phyloP scores from a whole-genome alignment of 2,329 filamentous ascomycete genomes.

The Leptographium lundbergii region DNA sequence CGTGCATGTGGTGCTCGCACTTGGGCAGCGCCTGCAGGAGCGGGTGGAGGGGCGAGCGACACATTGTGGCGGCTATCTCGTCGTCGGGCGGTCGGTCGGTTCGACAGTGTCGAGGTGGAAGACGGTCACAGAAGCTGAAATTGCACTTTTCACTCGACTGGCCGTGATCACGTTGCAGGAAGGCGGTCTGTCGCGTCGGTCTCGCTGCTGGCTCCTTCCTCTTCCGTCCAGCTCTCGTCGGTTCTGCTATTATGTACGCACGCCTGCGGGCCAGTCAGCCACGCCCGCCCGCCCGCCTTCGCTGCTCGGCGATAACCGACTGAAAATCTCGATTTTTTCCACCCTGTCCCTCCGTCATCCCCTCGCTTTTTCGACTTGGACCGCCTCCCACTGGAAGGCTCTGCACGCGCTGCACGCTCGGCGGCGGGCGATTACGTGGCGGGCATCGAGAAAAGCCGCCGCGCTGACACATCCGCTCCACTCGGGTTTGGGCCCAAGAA shows the following conservation, averaged over 20 bases:
- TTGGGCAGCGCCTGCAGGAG: conserved; percentile 59
- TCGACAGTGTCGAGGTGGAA: too few species aligned
- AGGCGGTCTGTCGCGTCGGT: too few species aligned
- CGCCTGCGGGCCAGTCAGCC: neutral
- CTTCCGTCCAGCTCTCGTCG: neutral
- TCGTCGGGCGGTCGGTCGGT: neutral
- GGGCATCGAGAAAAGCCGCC: too few species aligned
- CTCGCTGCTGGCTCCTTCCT: neutral
- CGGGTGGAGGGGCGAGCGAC: conserved; percentile 38
- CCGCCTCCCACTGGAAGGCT: neutral
- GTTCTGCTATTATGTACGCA: too few species aligned
- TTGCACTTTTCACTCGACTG: too few species aligned
- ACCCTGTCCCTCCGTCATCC: neutral
- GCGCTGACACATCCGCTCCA: too few species aligned
- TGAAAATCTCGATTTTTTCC: neutral
- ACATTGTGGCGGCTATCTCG: conserved; percentile 28
- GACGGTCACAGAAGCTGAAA: too few species aligned
- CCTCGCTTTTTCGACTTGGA: neutral
- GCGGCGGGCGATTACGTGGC: too few species aligned
- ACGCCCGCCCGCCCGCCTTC: neutral
- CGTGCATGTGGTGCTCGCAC: conserved; percentile 71
- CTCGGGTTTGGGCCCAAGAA: neutral
- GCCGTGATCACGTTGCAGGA: too few species aligned
- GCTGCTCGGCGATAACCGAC: neutral
- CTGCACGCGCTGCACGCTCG: too few species aligned